Percentiles rank a stretch among this genome's conserved stretches.
Evolutionary conservation across 2,329 filamentous ascomycete species (phyloP).

Genomic region (Cladosporium oxysporum): DNA sequence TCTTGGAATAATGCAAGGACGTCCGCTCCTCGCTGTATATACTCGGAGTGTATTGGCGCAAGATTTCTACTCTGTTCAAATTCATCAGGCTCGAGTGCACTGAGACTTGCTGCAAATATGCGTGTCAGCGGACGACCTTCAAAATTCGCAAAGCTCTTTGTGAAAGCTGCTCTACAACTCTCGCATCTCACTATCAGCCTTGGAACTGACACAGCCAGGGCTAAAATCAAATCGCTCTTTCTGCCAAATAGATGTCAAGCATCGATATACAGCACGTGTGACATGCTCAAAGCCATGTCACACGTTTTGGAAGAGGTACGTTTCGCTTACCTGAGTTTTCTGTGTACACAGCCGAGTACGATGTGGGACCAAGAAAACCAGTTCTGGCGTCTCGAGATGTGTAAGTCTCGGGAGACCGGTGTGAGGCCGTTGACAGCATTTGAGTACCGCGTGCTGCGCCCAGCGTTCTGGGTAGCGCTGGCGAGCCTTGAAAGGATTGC

Average conservation of each 20-base stretch:
- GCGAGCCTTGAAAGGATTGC: slow-evolving; percentile 7
- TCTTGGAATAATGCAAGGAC: slow-evolving; percentile 37
- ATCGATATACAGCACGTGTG: too few species aligned
- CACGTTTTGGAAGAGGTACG: neutral
- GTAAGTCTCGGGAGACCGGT: slow-evolving; percentile 26
- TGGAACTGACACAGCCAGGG: too few species aligned
- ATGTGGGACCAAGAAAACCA: slow-evolving; percentile 38
- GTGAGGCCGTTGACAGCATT: slow-evolving; percentile 25
- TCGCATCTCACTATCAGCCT: too few species aligned
- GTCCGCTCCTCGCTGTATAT: slow-evolving; percentile 37
- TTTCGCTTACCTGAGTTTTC: slow-evolving; percentile 29
- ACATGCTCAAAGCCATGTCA: too few species aligned
- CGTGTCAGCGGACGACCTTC: neutral
- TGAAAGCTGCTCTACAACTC: too few species aligned
- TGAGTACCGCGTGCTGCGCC: slow-evolving; percentile 23
- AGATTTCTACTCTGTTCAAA: slow-evolving; percentile 30
- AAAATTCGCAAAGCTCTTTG: neutral
- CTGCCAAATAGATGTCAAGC: too few species aligned
- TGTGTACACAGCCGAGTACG: slow-evolving; percentile 38
- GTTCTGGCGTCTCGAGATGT: slow-evolving; percentile 35
- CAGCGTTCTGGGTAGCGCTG: slow-evolving; percentile 19
- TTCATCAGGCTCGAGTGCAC: slow-evolving; percentile 26
- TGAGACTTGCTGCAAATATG: slow-evolving; percentile 27
- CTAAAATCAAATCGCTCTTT: too few species aligned
- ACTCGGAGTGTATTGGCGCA: slow-evolving; percentile 32